Evolutionary conservation across 768 basidiomycete species (phyloP).

Genomic region (Lepiota venenata): DNA sequence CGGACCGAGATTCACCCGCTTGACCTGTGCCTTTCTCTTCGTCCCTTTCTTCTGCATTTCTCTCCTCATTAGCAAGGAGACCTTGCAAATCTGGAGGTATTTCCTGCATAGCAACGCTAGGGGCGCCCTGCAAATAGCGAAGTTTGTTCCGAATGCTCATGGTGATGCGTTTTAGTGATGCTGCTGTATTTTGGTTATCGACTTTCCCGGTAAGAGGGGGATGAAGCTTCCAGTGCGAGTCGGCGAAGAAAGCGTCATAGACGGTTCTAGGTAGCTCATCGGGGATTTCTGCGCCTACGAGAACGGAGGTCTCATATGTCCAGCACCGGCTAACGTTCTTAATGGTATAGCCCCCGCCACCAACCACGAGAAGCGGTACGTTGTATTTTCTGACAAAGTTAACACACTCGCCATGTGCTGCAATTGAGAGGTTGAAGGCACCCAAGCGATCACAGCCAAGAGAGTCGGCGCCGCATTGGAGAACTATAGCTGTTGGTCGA

Average conservation of each 20-base stretch:
- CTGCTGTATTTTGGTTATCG: constrained; percentile 87
- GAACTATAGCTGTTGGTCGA: constrained; percentile 84
- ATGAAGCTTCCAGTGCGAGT: constrained; percentile 89
- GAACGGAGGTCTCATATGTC: constrained; percentile 96
- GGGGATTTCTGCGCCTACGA: constrained; percentile 79
- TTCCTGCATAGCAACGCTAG: constrained; percentile 95
- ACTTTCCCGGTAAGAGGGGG: constrained; percentile 90
- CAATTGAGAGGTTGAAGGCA: constrained; percentile 96
- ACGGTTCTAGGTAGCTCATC: constrained; percentile 86
- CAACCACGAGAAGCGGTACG: constrained; percentile 87
- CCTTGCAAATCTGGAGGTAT: constrained; percentile 90
- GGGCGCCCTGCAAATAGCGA: constrained; percentile 90
- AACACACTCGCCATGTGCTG: constrained; percentile 97
- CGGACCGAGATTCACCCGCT: constrained; percentile 54
- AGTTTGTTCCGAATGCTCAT: constrained; percentile 83
- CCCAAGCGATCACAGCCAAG: constrained; percentile 93
- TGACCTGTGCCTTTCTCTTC: constrained; percentile 58
- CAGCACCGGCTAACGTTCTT: constrained; percentile 98
- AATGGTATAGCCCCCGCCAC: constrained; percentile 96
- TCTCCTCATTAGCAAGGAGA: constrained; percentile 70
- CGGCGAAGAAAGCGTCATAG: constrained; percentile 91
- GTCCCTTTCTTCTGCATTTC: constrained; percentile 62
- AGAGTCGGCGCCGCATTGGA: constrained; percentile 97
- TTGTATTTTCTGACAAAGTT: constrained; percentile 93
- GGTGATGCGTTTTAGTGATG: constrained; percentile 84